Percentiles rank a stretch among this genome's conserved stretches.
Evolutionary conservation across 2,329 filamentous ascomycete genomes (phyloP).

Genomic region (Pseudogymnoascus sp.): DNA sequence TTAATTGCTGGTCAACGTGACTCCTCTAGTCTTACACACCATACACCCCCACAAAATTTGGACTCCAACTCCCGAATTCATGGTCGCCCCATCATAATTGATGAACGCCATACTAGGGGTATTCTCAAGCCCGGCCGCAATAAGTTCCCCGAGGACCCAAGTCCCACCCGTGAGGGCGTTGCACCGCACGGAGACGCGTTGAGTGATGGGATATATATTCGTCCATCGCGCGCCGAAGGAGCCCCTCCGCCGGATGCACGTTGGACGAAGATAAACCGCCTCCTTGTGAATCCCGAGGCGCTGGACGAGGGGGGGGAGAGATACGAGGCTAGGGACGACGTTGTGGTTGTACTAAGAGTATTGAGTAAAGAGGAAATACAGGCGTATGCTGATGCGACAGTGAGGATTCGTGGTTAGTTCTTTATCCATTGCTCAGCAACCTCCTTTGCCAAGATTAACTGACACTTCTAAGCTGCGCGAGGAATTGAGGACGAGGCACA

Average conservation of each 20-base stretch:
- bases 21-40: background rate
- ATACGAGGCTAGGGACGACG: slow-evolving; percentile 83
- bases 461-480: background rate
- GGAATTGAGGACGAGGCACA: background rate
- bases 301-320: slow-evolving; percentile 77
- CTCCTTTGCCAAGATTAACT: background rate
- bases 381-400: slow-evolving; percentile 73
- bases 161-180: slow-evolving; percentile 83
- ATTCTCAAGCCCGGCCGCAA: slow-evolving; percentile 78
- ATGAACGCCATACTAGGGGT: slow-evolving; percentile 66
- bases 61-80: background rate
- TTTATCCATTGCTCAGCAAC: background rate
- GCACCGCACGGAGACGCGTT: slow-evolving; percentile 83
- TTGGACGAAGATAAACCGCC: slow-evolving; percentile 89
- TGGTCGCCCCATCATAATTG: slow-evolving; percentile 23
- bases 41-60: background rate
- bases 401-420: slow-evolving; percentile 68
- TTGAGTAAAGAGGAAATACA: slow-evolving; percentile 85
- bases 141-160: slow-evolving; percentile 80
- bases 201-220: slow-evolving; percentile 54
- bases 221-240: background rate
- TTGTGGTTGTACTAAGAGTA: slow-evolving; percentile 86
- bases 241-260: slow-evolving; percentile 59
- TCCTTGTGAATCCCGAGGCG: slow-evolving; percentile 83
- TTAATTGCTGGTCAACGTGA: background rate